A percentile compares a stretch with the other conserved stretches of the same genome.
Conservation (phyloP, 305 asterid species). For the Solanum hybrid region DNA sequence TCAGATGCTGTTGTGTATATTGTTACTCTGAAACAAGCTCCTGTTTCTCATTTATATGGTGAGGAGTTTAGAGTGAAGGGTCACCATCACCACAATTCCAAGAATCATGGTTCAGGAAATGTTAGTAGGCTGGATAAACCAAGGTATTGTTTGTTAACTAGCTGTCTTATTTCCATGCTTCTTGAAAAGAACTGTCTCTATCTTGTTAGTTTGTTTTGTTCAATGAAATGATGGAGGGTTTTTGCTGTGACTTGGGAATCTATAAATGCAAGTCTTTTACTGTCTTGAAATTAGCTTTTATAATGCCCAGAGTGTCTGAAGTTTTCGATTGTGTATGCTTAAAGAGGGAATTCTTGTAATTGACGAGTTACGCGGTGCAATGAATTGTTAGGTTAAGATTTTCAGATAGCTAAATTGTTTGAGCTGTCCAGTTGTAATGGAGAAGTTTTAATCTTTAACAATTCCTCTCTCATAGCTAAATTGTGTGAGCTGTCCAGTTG, state of each 20-base stretch:
- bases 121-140: constrained; percentile 29
- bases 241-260: not conserved
- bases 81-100: constrained; percentile 12
- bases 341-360: constrained; percentile 1
- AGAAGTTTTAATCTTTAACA: not conserved
- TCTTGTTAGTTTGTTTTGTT: not conserved
- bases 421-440: not conserved
- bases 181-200: not conserved
- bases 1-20: constrained; percentile 53
- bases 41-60: constrained; percentile 40
- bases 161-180: not conserved
- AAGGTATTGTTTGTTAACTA: constrained; percentile 31
- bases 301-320: not conserved
- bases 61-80: constrained; percentile 27
- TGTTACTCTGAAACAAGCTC: constrained; percentile 69
- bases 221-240: not conserved
- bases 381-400: not conserved
- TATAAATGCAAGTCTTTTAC: not conserved
- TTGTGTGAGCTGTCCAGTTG: not conserved
- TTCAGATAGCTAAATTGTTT: not conserved
- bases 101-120: constrained; percentile 16
- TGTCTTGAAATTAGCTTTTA: not conserved
- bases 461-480: not conserved
- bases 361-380: not conserved
- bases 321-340: not conserved